phyloP scores from a whole-genome alignment of 768 basidiomycete species.

The Lyophyllum semitale region DNA sequence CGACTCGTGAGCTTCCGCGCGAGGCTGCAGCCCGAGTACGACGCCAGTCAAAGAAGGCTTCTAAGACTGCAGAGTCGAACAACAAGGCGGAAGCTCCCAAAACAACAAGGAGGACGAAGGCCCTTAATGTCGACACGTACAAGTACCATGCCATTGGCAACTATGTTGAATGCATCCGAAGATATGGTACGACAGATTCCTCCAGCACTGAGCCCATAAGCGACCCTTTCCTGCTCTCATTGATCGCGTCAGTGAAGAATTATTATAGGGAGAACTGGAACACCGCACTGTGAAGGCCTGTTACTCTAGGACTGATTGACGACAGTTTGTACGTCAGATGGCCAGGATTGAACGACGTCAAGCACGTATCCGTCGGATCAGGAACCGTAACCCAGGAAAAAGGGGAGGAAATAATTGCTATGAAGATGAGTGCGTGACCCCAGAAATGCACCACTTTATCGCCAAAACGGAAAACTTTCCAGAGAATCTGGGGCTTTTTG shows the following conservation, averaged over 20 bases:
- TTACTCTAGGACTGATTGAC: conserved; percentile 3
- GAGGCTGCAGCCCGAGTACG: conserved; percentile 3
- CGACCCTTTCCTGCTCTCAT: too few species aligned
- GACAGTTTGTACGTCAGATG: background rate
- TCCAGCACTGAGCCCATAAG: conserved; percentile 15
- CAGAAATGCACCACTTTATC: background rate
- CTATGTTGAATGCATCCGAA: conserved; percentile 8
- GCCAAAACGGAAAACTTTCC: background rate
- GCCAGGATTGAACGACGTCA: background rate
- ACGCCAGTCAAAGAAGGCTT: background rate
- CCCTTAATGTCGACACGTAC: conserved; percentile 5
- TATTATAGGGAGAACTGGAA: conserved; percentile 16
- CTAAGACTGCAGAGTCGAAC: background rate
- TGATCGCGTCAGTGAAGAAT: too few species aligned
- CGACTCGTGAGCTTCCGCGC: conserved; percentile 8
- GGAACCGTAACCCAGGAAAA: background rate
- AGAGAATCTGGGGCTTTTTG: background rate
- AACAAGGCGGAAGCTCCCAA: background rate
- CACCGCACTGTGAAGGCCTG: conserved; percentile 4
- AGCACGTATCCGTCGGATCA: background rate
- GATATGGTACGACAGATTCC: conserved; percentile 12
- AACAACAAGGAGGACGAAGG: background rate
- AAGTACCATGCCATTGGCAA: conserved; percentile 14
- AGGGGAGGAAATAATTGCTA: background rate
- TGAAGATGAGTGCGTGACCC: background rate